Evolutionary conservation across 2,329 filamentous ascomycete genomes (phyloP).

Genomic region (Didymella glomerata): DNA sequence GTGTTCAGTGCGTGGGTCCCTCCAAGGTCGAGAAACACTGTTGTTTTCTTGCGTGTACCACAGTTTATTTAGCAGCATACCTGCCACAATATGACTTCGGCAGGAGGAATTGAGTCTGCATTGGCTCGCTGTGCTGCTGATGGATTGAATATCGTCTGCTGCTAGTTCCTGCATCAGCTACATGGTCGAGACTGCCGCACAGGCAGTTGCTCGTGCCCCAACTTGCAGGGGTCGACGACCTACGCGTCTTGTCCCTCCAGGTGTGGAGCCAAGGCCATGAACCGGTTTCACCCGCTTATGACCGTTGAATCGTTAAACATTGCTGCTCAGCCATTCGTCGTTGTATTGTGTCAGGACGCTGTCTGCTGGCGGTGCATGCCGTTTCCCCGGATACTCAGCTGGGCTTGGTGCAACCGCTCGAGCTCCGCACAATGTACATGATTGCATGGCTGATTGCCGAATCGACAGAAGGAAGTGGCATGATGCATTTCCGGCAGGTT

Average conservation of each 20-base stretch:
- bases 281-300: not conserved
- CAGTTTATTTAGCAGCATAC: too few relatives aligned
- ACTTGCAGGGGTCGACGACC: not conserved
- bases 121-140: too few relatives aligned
- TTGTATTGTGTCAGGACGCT: not conserved
- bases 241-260: too few relatives aligned
- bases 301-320: not conserved
- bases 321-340: not conserved
- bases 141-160: not conserved
- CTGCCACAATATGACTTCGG: too few relatives aligned
- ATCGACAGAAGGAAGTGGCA: conserved; percentile 9
- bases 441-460: conserved; percentile 14
- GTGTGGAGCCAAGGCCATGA: not conserved
- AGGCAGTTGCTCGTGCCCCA: not conserved
- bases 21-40: too few relatives aligned
- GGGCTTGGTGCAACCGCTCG: conserved; percentile 13
- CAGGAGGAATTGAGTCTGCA: too few relatives aligned
- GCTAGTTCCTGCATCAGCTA: too few relatives aligned
- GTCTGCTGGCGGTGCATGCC: conserved; percentile 7
- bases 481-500: conserved; percentile 9
- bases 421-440: conserved; percentile 23
- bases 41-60: too few relatives aligned
- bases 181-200: not conserved
- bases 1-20: too few relatives aligned
- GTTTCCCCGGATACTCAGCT: conserved; percentile 9